phyloP scores from a whole-genome alignment of 495 filamentous ascomycete genomes.

The Parathielavia appendiculata region DNA sequence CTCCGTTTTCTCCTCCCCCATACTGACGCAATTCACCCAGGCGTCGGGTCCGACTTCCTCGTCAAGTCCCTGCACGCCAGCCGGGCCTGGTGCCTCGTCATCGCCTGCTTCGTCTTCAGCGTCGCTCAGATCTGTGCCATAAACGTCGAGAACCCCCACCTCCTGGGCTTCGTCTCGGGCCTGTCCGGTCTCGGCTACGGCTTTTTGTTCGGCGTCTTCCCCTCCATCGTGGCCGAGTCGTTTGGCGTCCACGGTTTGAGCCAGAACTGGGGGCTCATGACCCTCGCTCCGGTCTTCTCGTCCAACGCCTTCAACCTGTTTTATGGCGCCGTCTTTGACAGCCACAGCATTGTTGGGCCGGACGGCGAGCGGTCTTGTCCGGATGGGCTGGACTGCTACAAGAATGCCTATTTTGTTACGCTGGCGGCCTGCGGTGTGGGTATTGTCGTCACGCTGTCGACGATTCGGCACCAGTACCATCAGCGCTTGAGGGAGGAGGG shows the following conservation, averaged over 20 bases:
- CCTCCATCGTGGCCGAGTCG: slow-evolving; percentile 82
- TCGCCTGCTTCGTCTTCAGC: slow-evolving; percentile 72
- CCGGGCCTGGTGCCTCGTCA: slow-evolving; percentile 82
- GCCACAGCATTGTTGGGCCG: slow-evolving; percentile 60
- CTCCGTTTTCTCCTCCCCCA: neutral
- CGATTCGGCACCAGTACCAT: slow-evolving; percentile 61
- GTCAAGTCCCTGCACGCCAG: slow-evolving; percentile 72
- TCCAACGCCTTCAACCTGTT: slow-evolving; percentile 89
- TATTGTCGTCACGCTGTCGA: slow-evolving; percentile 64
- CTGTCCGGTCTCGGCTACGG: slow-evolving; percentile 90
- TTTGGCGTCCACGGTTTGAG: slow-evolving; percentile 87
- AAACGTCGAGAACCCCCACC: slow-evolving; percentile 72
- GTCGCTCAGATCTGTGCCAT: slow-evolving; percentile 75
- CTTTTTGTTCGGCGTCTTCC: slow-evolving; percentile 91
- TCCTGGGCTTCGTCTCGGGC: slow-evolving; percentile 69
- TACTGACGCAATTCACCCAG: slow-evolving; percentile 35
- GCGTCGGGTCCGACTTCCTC: slow-evolving; percentile 85
- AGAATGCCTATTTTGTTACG: slow-evolving; percentile 76
- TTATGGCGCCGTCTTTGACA: slow-evolving; percentile 78
- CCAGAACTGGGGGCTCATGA: slow-evolving; percentile 95
- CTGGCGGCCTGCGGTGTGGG: slow-evolving; percentile 67
- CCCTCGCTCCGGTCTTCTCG: slow-evolving; percentile 73
- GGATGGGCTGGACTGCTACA: slow-evolving; percentile 78
- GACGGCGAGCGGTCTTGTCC: slow-evolving; percentile 69
- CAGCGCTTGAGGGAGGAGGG: slow-evolving; percentile 31